A percentile compares a stretch with the other conserved stretches of the same genome.
Evolutionary conservation across 2,329 filamentous ascomycete genomes (phyloP).

Genomic region (Elsinoe perseae): DNA sequence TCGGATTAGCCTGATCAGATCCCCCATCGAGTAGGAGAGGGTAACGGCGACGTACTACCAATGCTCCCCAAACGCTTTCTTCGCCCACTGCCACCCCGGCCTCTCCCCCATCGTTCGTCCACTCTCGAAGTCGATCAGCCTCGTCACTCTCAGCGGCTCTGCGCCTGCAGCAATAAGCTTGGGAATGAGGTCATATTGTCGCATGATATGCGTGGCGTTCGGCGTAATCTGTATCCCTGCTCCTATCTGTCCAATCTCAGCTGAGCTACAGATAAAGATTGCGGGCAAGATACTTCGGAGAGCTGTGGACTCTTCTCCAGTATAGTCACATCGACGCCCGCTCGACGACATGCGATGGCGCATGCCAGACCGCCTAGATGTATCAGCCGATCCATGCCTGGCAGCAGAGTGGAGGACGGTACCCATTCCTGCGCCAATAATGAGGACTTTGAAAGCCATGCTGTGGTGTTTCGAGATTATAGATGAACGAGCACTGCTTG

Average conservation of each 20-base stretch:
- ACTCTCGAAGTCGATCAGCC: neutral
- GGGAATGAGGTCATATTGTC: neutral
- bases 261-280: neutral
- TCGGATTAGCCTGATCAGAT: neutral
- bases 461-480: too few species aligned
- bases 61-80: constrained; percentile 1
- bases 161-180: neutral
- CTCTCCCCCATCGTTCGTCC: neutral
- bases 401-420: neutral
- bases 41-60: constrained; percentile 13
- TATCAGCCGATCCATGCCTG: neutral
- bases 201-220: constrained; percentile 6
- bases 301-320: constrained; percentile 3
- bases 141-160: neutral
- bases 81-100: constrained; percentile 1
- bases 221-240: constrained; percentile 8
- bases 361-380: constrained; percentile 5
- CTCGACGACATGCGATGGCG: constrained; percentile 10
- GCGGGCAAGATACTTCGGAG: neutral
- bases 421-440: neutral
- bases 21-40: neutral
- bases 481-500: too few species aligned
- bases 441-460: neutral
- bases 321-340: neutral
- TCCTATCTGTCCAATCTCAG: neutral